A percentile compares a stretch with the other conserved stretches of the same genome.
Conservation (phyloP, 148 eudicot species). For the Rhododendron kiyosumense region DNA sequence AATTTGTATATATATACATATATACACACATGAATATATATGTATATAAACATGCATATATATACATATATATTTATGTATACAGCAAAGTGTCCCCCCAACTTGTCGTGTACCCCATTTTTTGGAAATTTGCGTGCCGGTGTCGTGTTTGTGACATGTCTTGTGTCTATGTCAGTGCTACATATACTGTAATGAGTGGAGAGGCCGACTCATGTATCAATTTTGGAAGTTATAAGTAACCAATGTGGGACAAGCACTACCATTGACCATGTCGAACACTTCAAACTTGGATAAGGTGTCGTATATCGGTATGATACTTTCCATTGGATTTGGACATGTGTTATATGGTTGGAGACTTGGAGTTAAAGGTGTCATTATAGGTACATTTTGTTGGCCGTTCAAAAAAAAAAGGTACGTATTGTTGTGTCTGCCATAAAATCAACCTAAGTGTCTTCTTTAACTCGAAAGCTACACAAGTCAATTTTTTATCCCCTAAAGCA, state of each 20-base stretch:
- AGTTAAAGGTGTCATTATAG: neutral
- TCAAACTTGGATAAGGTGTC: neutral
- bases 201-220: neutral
- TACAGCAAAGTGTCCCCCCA: no score
- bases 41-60: no score
- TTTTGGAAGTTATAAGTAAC: neutral
- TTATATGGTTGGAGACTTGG: neutral
- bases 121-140: no score
- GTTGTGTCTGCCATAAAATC: neutral
- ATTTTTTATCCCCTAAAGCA: neutral
- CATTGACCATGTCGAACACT: neutral
- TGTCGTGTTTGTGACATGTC: no score
- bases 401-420: neutral
- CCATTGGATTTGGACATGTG: neutral
- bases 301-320: neutral
- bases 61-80: no score
- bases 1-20: no score
- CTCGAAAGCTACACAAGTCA: neutral
- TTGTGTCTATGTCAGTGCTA: no score
- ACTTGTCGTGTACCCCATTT: no score
- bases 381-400: neutral
- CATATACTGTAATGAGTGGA: neutral
- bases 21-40: no score
- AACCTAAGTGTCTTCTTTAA: neutral
- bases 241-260: neutral